These are phyloP conservation scores for Backusella luteola DNA, from an alignment of 192 early-diverging fungal genomes.

Conservation along the genomic window DNA sequence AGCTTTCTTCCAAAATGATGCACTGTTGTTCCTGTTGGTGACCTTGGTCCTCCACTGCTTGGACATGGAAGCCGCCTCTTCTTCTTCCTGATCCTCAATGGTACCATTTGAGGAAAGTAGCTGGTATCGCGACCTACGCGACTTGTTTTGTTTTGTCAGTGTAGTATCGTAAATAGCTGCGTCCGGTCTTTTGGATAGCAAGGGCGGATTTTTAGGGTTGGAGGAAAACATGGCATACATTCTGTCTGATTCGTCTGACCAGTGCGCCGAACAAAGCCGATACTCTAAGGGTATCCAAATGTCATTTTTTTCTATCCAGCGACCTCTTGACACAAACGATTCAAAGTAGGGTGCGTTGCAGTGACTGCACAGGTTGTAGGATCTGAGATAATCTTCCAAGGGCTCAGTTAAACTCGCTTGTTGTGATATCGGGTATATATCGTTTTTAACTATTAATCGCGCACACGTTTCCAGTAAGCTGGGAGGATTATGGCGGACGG, in stretches of 20 bases:
- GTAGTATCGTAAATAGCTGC: background rate
- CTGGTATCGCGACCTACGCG: background rate
- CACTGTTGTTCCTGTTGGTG: background rate
- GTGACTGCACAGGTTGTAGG: slow-evolving; percentile 61
- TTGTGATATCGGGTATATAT: background rate
- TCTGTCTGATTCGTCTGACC: slow-evolving; percentile 68
- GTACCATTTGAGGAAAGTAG: background rate
- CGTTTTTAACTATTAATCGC: slow-evolving; percentile 26
- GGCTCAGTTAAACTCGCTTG: background rate
- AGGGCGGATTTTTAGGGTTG: background rate
- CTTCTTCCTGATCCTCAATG: background rate
- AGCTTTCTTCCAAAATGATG: background rate
- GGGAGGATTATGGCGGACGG: slow-evolving; percentile 48
- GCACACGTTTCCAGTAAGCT: slow-evolving; percentile 76
- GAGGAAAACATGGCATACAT: slow-evolving; percentile 54
- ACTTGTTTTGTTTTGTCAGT: background rate
- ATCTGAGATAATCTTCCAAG: slow-evolving; percentile 59
- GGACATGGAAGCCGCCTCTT: background rate
- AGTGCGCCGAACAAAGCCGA: slow-evolving; percentile 70
- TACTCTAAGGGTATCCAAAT: slow-evolving; percentile 62
- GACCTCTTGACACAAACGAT: slow-evolving; percentile 54
- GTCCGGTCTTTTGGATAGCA: background rate
- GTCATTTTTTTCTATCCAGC: slow-evolving; percentile 61
- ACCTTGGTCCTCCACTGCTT: background rate
- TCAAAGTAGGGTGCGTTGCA: slow-evolving; percentile 85